phyloP scores from a whole-genome alignment of 108 stramenopile genomes.

The Epithemia pelagica region DNA sequence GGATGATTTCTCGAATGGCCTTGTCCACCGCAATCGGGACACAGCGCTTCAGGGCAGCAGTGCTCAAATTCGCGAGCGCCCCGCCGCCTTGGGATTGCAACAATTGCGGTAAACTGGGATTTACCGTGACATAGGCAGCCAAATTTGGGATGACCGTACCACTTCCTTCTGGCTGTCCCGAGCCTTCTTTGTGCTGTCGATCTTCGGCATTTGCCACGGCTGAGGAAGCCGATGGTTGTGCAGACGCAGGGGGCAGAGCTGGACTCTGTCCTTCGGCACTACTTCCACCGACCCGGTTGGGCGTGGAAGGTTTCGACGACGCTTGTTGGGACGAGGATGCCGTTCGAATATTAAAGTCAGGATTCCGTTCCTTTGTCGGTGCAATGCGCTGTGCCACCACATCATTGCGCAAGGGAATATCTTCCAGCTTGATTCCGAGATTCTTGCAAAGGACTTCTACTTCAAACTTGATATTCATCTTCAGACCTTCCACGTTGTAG shows the following conservation, averaged over 20 bases:
- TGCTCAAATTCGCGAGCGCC: constrained; percentile 40
- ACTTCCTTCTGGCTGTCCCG: constrained; percentile 43
- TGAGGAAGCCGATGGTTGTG: constrained; percentile 2
- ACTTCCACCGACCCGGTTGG: constrained; percentile 23
- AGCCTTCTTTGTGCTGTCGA: not conserved
- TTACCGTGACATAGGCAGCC: constrained; percentile 90
- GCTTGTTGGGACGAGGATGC: constrained; percentile 16
- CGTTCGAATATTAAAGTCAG: constrained; percentile 94
- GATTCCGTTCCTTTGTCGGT: constrained; percentile 92
- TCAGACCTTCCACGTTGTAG: constrained; percentile 94
- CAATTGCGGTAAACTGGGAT: constrained; percentile 77
- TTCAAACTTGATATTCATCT: constrained; percentile 99
- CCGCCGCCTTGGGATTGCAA: constrained; percentile 57
- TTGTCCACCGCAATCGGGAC: constrained; percentile 95
- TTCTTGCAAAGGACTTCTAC: constrained; percentile 98
- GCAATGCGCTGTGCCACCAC: constrained; percentile 67
- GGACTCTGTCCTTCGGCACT: constrained; percentile 37
- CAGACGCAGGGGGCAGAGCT: constrained; percentile 17
- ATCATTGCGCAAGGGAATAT: constrained; percentile 71
- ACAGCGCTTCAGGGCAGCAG: constrained; percentile 72
- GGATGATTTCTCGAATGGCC: constrained; percentile 98
- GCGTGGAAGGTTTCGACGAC: constrained; percentile 13
- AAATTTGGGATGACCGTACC: constrained; percentile 96
- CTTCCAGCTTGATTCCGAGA: constrained; percentile 86
- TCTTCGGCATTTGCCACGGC: constrained; percentile 8